Percentiles rank a stretch among this genome's conserved stretches.
These are phyloP conservation scores for Spizellomyces punctatus DNA, from an alignment of 192 early-diverging fungal species.

Conservation along the genomic window DNA sequence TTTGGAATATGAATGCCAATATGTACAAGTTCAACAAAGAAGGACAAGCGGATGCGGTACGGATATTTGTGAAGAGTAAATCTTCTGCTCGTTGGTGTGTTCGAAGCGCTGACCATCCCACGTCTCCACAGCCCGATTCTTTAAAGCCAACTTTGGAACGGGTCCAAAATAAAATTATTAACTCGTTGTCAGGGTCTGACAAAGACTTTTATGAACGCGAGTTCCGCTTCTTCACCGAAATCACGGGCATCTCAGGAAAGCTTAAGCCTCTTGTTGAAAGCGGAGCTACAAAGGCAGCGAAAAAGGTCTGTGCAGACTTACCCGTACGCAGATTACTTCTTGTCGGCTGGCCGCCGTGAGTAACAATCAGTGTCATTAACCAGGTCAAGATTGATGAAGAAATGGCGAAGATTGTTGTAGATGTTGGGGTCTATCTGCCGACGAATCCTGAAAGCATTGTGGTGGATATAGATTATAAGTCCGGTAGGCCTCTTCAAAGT, in stretches of 20 bases:
- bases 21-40: constrained; percentile 78
- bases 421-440: constrained; percentile 96
- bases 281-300: constrained; percentile 86
- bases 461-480: constrained; percentile 91
- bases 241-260: constrained; percentile 97
- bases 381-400: constrained; percentile 97
- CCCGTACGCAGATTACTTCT: background rate
- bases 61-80: background rate
- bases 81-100: background rate
- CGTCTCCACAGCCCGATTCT: constrained; percentile 62
- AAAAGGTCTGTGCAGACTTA: constrained; percentile 62
- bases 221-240: constrained; percentile 92
- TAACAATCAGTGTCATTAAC: background rate
- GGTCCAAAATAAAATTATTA: constrained; percentile 81
- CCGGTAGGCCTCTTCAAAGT: constrained; percentile 91
- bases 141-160: constrained; percentile 88
- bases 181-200: constrained; percentile 81
- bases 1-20: constrained; percentile 99
- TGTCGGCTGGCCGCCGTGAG: too few species aligned
- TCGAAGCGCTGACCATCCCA: background rate
- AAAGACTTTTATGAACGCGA: constrained; percentile 94
- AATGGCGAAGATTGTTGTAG: constrained; percentile 89
- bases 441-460: constrained; percentile 96
- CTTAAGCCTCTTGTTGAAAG: constrained; percentile 84
- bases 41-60: constrained; percentile 42